These are phyloP conservation scores for Metschnikowia cubensis DNA, from an alignment of 805 yeast genomes.

Conservation along the genomic window DNA sequence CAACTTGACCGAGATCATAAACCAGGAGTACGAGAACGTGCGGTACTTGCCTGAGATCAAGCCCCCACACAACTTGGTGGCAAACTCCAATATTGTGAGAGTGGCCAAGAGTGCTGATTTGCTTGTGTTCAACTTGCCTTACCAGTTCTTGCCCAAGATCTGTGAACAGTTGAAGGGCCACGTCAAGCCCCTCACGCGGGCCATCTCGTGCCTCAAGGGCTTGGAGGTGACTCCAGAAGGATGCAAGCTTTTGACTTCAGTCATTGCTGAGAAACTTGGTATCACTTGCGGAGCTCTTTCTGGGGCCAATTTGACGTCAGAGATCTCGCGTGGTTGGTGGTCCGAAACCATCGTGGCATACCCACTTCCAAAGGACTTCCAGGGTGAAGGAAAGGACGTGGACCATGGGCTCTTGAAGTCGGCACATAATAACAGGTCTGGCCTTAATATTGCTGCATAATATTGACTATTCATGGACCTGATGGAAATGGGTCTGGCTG, in stretches of 20 bases:
- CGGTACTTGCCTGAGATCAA: constrained; percentile 86
- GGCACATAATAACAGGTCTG: too few species aligned
- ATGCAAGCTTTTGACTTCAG: constrained; percentile 75
- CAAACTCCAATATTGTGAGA: constrained; percentile 77
- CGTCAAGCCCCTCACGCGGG: constrained; percentile 67
- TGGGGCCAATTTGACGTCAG: constrained; percentile 97
- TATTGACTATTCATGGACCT: too few species aligned
- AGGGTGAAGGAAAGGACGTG: constrained; percentile 65
- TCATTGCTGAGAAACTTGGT: constrained; percentile 74
- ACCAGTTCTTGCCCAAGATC: constrained; percentile 83
- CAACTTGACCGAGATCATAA: constrained; percentile 86
- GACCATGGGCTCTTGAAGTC: constrained; percentile 70
- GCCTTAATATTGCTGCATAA: too few species aligned
- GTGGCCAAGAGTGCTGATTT: constrained; percentile 82
- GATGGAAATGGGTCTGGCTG: too few species aligned
- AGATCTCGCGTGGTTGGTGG: constrained; percentile 93
- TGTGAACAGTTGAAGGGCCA: constrained; percentile 74
- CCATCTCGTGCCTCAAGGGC: constrained; percentile 94
- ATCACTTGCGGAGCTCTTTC: constrained; percentile 93
- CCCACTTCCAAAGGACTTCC: constrained; percentile 64
- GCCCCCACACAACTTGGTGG: constrained; percentile 81
- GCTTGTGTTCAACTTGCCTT: constrained; percentile 92
- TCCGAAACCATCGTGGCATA: constrained; percentile 97
- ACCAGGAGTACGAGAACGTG: constrained; percentile 87
- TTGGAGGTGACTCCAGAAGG: constrained; percentile 84